These are phyloP conservation scores for Aspergillus costaricaensis DNA, from an alignment of 2,329 filamentous ascomycete species.

Conservation along the genomic window DNA sequence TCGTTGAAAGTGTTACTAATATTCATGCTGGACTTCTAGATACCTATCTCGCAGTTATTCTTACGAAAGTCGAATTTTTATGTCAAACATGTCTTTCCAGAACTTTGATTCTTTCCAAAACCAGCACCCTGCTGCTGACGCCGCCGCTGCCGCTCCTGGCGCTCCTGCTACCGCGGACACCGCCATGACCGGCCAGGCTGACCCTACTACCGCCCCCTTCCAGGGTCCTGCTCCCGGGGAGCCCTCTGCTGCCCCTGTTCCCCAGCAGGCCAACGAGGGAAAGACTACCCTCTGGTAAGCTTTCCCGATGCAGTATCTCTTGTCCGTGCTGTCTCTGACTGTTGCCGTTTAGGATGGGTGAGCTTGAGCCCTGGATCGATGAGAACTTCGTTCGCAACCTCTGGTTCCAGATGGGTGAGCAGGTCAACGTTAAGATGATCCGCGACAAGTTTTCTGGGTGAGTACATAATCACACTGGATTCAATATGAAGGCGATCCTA, in stretches of 20 bases:
- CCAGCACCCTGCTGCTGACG: slow-evolving; percentile 59
- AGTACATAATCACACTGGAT: slow-evolving; percentile 33
- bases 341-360: slow-evolving; percentile 79
- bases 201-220: slow-evolving; percentile 55
- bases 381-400: slow-evolving; percentile 97
- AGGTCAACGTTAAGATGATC: slow-evolving; percentile 99
- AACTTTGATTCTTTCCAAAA: slow-evolving; percentile 66
- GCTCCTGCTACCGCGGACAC: slow-evolving; percentile 53
- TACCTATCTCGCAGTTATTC: slow-evolving; percentile 21
- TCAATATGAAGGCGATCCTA: slow-evolving; percentile 34
- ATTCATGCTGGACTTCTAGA: slow-evolving; percentile 6
- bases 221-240: slow-evolving; percentile 51
- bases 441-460: slow-evolving; percentile 98
- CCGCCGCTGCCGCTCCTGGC: slow-evolving; percentile 51
- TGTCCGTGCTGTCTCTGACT: slow-evolving; percentile 2
- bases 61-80: slow-evolving; percentile 24
- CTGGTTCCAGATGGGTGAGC: slow-evolving; percentile 89
- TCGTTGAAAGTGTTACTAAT: not conserved
- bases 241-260: slow-evolving; percentile 42
- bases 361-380: slow-evolving; percentile 98
- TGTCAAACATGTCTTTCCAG: slow-evolving; percentile 63
- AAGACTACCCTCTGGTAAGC: slow-evolving; percentile 60
- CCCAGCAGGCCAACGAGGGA: slow-evolving; percentile 55
- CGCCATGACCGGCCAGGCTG: slow-evolving; percentile 60
- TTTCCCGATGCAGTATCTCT: slow-evolving; percentile 24